phyloP scores from a whole-genome alignment of 1,139 yeast species.

The Casaregolazyma lundiana region DNA sequence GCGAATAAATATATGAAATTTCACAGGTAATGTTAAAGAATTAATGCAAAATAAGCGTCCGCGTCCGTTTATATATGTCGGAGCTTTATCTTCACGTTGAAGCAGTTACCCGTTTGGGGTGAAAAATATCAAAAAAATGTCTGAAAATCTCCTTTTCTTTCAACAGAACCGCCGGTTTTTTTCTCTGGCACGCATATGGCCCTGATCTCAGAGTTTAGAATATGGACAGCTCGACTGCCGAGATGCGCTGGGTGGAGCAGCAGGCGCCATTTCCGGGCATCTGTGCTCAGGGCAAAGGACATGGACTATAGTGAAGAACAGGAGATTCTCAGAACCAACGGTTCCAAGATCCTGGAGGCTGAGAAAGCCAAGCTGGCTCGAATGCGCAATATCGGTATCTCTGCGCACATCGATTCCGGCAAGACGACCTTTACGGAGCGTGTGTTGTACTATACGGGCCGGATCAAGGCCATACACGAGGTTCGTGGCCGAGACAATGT shows the following conservation, averaged over 20 bases:
- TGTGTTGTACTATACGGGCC: constrained; percentile 91
- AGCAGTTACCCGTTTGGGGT: too few relatives aligned
- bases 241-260: not conserved
- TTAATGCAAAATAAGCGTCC: too few relatives aligned
- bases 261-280: not conserved
- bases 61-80: too few relatives aligned
- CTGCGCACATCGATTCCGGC: constrained; percentile 97
- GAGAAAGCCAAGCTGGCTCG: constrained; percentile 53
- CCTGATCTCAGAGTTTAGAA: not conserved
- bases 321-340: constrained; percentile 37
- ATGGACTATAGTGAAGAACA: constrained; percentile 32
- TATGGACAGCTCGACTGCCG: not conserved
- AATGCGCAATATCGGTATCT: constrained; percentile 92
- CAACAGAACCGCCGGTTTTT: too few relatives aligned
- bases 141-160: too few relatives aligned
- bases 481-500: constrained; percentile 97
- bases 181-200: not conserved
- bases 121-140: too few relatives aligned
- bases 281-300: constrained; percentile 1
- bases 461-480: constrained; percentile 96
- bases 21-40: too few relatives aligned
- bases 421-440: constrained; percentile 97
- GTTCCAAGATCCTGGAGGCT: constrained; percentile 46
- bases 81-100: too few relatives aligned
- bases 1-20: too few relatives aligned